Evolutionary conservation across 2,329 filamentous ascomycete species (phyloP), one percentile per base, ranked within the genome.

Genomic region (Domatiomyces catenatus): DNA sequence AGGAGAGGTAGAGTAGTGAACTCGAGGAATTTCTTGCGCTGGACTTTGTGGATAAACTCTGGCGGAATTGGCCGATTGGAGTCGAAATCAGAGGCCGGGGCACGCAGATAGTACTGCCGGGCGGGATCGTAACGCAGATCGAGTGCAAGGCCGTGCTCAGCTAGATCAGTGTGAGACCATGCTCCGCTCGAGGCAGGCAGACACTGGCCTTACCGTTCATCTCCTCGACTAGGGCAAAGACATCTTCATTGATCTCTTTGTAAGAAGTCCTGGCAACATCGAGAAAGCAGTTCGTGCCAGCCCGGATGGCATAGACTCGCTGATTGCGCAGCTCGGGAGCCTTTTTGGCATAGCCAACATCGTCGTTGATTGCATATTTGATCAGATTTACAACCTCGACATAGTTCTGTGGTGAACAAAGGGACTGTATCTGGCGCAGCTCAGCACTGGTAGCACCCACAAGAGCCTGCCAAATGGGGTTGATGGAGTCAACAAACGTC

Each of bases 251-350:
- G 1, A 84, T 80, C 63, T 96, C 90, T 59, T 92, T 93, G 67
- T 92, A 95, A 0, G 86, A 87, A 60, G 88, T 83, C 4, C 89
- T 78, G 32, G 87, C 86, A 39, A 95, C 84, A 66, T 95, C 90
- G 3, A 96, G 76, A 51, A 95, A 76, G 2, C 86, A 86, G 59
- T 86, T 88, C 43, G 92, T 80, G 0, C 86, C 86, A 45, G 86
- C 79, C 69, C 84, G 92, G 28, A 96, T 83, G 19, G 90, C 90
- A 68, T 93, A 95, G 0, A 84, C 86, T 55, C 90, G 75, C 63
- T 96, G 90, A 54, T 95, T 94, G 12, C 89, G 78, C 51, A 94
- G 72, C 54, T 95, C 90, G 3, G 96, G 73, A 0, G 92, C 83
- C 19, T 82, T 79, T 46, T 76, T 85, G 52, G 86, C 83, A 58